Percentiles rank a stretch among this genome's conserved stretches.
These are phyloP conservation scores for Funneliformis mosseae DNA, from an alignment of 192 early-diverging fungal species.

Conservation along the genomic window DNA sequence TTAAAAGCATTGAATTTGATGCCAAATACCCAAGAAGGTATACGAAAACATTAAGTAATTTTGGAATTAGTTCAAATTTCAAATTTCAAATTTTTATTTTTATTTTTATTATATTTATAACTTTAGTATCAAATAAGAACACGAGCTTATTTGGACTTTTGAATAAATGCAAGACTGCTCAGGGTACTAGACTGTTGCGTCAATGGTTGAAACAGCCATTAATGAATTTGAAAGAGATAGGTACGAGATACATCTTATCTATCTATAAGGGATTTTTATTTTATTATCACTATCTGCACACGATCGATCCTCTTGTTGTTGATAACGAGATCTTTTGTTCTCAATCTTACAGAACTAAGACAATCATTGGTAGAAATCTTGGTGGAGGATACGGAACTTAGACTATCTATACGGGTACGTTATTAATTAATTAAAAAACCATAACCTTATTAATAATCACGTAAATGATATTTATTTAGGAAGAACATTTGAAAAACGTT, in stretches of 20 bases:
- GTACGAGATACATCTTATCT: neutral
- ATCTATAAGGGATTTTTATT: neutral
- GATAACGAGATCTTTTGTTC: neutral
- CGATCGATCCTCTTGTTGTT: neutral
- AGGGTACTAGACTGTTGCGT: constrained; percentile 78
- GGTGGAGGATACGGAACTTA: constrained; percentile 51
- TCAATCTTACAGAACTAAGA: constrained; percentile 55
- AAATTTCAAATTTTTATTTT: neutral
- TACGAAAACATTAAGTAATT: neutral
- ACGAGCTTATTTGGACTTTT: constrained; percentile 75
- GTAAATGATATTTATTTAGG: constrained; percentile 44
- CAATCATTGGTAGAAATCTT: constrained; percentile 88
- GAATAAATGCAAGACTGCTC: constrained; percentile 83
- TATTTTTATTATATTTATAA: neutral
- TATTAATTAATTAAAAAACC: neutral
- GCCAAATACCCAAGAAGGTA: constrained; percentile 72
- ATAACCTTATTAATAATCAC: neutral
- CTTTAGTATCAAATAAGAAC: constrained; percentile 56
- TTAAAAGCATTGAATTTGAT: constrained; percentile 86
- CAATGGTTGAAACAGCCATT: constrained; percentile 92
- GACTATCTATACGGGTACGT: constrained; percentile 31
- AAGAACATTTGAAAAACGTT: constrained; percentile 75
- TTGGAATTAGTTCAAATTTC: constrained; percentile 24
- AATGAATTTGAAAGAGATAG: constrained; percentile 64
- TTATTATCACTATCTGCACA: neutral